A percentile compares a stretch with the other conserved stretches of the same genome.
Evolutionary conservation across 2,329 filamentous ascomycete species (phyloP).

Genomic region (Aquanectria penicillioides): DNA sequence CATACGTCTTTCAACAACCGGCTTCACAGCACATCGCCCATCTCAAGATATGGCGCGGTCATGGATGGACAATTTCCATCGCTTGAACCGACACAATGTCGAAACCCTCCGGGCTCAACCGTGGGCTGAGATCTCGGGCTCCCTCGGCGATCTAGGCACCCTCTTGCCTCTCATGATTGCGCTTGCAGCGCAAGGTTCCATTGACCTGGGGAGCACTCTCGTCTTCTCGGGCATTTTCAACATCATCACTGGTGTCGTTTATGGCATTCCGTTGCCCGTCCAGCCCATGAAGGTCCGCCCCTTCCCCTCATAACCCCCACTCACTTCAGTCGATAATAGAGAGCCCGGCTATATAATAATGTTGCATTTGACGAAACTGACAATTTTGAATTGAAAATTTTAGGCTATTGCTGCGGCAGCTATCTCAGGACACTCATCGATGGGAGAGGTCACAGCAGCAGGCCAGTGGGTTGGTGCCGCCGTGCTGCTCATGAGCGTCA

Average conservation of each 20-base stretch:
- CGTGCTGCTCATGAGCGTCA: conserved; percentile 80
- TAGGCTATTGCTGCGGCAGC: conserved; percentile 89
- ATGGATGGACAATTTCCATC: conserved; percentile 44
- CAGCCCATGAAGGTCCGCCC: conserved; percentile 79
- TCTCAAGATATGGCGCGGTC: conserved; percentile 37
- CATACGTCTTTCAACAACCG: not conserved
- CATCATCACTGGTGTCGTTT: conserved; percentile 80
- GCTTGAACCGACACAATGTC: conserved; percentile 58
- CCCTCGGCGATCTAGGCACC: conserved; percentile 88
- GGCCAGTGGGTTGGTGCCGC: conserved; percentile 76
- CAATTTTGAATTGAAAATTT: not conserved
- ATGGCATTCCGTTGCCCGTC: conserved; percentile 90
- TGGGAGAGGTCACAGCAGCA: conserved; percentile 79
- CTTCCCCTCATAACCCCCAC: not conserved
- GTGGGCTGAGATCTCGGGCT: conserved; percentile 83
- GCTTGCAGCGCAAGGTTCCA: conserved; percentile 79
- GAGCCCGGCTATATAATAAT: too few species aligned
- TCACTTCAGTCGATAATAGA: too few species aligned
- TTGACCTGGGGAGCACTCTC: conserved; percentile 84
- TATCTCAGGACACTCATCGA: conserved; percentile 67
- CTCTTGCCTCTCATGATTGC: conserved; percentile 90
- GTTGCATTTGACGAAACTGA: not conserved
- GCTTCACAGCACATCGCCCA: not conserved
- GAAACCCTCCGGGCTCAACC: conserved; percentile 58
- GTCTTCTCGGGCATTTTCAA: conserved; percentile 92